Conservation (phyloP, 23 red algal genomes). For the Gracilariopsis chorda region DNA sequence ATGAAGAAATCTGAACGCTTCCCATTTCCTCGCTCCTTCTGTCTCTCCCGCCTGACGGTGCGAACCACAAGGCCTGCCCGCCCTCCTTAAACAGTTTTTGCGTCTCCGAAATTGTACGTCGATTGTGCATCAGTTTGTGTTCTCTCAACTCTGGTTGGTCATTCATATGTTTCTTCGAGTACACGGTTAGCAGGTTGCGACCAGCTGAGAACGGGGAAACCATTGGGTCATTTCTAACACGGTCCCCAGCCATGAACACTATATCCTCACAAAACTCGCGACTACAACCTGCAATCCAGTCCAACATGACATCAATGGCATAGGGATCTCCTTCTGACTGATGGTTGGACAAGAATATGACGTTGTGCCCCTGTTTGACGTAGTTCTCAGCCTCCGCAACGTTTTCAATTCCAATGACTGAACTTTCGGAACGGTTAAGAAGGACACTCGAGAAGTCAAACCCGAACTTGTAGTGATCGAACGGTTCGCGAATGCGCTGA, state of each 20-base stretch:
- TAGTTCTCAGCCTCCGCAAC: conserved; percentile 41
- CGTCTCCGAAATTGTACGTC: conserved; percentile 66
- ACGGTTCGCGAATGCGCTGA: conserved; percentile 62
- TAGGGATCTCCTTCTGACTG: conserved; percentile 97
- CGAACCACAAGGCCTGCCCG: conserved; percentile 90
- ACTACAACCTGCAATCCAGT: conserved; percentile 48
- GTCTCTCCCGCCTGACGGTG: conserved; percentile 93
- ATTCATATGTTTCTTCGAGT: conserved; percentile 98
- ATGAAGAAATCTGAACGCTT: conserved; percentile 71
- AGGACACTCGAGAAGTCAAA: conserved; percentile 81
- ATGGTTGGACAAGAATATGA: conserved; percentile 94
- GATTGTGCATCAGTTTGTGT: conserved; percentile 90
- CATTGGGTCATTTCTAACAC: conserved; percentile 91
- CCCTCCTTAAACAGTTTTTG: conserved; percentile 72
- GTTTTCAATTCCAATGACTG: conserved; percentile 36
- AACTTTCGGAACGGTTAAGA: conserved; percentile 46
- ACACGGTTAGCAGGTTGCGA: conserved; percentile 93
- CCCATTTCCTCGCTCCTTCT: conserved; percentile 49
- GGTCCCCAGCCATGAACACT: conserved; percentile 98
- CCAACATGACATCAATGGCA: conserved; percentile 86
- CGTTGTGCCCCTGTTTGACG: conserved; percentile 80
- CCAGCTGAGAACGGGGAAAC: conserved; percentile 89
- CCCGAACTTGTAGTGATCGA: conserved; percentile 94
- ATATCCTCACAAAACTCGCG: conserved; percentile 64
- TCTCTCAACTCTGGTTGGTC: conserved; percentile 80